These are phyloP conservation scores for Calonectria pseudoreteaudii DNA, from an alignment of 2,329 filamentous ascomycete species.

Conservation along the genomic window DNA sequence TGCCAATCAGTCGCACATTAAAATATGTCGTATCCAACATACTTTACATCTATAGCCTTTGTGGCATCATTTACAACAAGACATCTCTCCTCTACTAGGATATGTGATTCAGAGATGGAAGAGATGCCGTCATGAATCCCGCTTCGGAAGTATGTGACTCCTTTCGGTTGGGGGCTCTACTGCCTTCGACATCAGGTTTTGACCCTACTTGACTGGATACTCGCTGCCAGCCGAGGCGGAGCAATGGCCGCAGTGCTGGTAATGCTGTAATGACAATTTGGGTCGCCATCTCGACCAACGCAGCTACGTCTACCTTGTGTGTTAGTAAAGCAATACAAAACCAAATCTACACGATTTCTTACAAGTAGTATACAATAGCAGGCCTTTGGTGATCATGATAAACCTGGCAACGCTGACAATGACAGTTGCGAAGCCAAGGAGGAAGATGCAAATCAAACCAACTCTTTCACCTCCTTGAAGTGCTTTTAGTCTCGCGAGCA, in stretches of 20 bases:
- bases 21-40: background rate
- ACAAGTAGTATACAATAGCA: background rate
- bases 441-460: background rate
- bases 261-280: background rate
- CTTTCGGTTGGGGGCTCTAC: background rate
- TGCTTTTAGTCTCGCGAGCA: background rate
- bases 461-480: background rate
- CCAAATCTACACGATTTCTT: background rate
- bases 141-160: background rate
- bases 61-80: background rate
- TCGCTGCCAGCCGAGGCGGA: background rate
- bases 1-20: background rate
- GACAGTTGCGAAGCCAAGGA: background rate
- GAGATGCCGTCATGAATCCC: background rate
- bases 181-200: background rate
- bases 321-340: background rate
- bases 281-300: background rate
- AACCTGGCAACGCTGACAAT: background rate
- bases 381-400: background rate
- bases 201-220: background rate
- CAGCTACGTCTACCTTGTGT: background rate
- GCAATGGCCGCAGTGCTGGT: background rate
- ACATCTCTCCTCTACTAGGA: background rate
- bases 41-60: background rate
- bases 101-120: background rate